Base-by-base conservation (phyloP, 345 rosid genomes). In the Alliaria petiolata region DNA sequence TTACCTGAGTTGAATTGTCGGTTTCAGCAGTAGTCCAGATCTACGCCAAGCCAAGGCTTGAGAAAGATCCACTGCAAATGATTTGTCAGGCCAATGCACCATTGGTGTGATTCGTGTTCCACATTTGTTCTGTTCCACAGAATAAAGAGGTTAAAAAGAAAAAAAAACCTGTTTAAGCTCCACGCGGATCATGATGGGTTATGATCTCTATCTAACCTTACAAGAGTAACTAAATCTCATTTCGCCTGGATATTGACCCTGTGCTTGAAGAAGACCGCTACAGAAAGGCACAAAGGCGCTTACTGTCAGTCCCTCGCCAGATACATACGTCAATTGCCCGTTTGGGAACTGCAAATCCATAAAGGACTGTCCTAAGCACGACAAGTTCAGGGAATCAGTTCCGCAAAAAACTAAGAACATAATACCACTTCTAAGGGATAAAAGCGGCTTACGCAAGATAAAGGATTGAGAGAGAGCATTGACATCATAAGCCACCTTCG, bases 401-500 rank as follows among this genome's bases (percentile, higher is more conserved):
- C 49, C 39, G n/a, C 20, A 40, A 19, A 5, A 46, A 30, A 22
- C n/a, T 40, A n/a, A 26, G 28, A 60, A 47, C 17, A 81, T 51
- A 25, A 26, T 3, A 25, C 13, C 54, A 49, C 15, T 26, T 50
- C 33, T 25, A 51, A 25, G 56, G 34, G n/a, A 26, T 5, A 22
- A 28, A 1, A 14, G 56, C 1, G 34, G 36, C 95, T 91, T 84
- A 93, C 97, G 76, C 97, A 93, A 35, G 92, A 86, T 71, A 91
- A 61, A 76, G 97, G 98, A 71, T 85, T 93, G 75, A 91, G 88
- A 65, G 95, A 86, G 35, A 91, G 87, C 97, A 93, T 93, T 74
- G 98, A 91, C 97, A 93, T 93, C 72, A 93, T 75, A 73, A 91
- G 87, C 98, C 97, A 93, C 72, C 97, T 87, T 72, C 97, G 76